Evolutionary conservation across 2,329 filamentous ascomycete species (phyloP).

Genomic region (Xylaria polymorpha): DNA sequence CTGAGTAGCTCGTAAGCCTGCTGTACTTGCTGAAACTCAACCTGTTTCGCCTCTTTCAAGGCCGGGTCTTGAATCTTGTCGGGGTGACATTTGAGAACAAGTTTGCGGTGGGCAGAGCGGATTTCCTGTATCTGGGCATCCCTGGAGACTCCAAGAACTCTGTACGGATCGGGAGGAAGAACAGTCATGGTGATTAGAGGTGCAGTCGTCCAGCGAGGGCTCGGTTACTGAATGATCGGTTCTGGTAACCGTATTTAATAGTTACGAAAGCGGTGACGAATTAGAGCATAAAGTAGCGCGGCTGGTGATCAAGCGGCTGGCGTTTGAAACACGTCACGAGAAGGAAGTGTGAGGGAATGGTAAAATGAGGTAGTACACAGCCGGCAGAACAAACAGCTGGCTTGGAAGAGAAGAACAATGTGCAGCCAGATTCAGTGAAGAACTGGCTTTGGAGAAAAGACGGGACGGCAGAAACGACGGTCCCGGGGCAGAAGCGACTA

Average conservation of each 20-base stretch:
- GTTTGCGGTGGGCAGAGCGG: slow-evolving; percentile 83
- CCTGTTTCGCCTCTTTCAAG: slow-evolving; percentile 80
- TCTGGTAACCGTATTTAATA: slow-evolving; percentile 32
- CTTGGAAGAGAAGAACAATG: slow-evolving; percentile 32
- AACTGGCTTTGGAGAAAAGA: slow-evolving; percentile 46
- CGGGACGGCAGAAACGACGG: slow-evolving; percentile 35
- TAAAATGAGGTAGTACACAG: slow-evolving; percentile 43
- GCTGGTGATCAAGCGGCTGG: slow-evolving; percentile 45
- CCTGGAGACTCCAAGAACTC: slow-evolving; percentile 76
- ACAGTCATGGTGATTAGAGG: slow-evolving; percentile 58
- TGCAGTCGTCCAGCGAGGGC: slow-evolving; percentile 39
- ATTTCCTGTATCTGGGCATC: slow-evolving; percentile 78
- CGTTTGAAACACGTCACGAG: slow-evolving; percentile 42
- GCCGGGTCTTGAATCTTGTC: slow-evolving; percentile 87
- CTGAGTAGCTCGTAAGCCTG: slow-evolving; percentile 91
- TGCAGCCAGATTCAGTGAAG: slow-evolving; percentile 52
- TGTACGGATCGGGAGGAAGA: slow-evolving; percentile 80
- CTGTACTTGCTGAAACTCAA: slow-evolving; percentile 92
- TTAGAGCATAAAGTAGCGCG: slow-evolving; percentile 41
- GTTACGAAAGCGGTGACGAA: slow-evolving; percentile 45
- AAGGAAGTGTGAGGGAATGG: slow-evolving; percentile 28
- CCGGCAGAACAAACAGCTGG: slow-evolving; percentile 28
- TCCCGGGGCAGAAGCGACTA: slow-evolving; percentile 38
- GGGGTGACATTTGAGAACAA: slow-evolving; percentile 88
- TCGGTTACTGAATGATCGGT: slow-evolving; percentile 28